Conservation (phyloP, 495 filamentous ascomycete species). For the Penicillium subrubescens region DNA sequence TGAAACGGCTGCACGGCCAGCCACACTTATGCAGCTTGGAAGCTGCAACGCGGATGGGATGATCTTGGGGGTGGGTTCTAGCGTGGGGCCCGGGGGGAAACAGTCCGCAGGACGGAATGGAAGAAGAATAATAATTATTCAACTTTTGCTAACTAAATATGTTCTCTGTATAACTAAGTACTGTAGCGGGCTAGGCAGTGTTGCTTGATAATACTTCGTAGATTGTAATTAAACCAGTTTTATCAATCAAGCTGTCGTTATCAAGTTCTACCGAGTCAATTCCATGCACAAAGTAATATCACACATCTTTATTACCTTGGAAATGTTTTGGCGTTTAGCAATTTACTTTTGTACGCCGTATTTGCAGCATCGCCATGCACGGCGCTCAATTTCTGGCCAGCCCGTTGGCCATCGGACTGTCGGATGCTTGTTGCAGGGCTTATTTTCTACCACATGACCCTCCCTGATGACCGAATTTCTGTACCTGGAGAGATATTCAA, state of each 20-base stretch:
- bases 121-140: too few relatives aligned
- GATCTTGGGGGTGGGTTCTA: slow-evolving; percentile 11
- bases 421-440: neutral
- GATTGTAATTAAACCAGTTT: neutral
- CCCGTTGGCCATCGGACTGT: neutral
- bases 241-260: neutral
- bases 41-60: slow-evolving; percentile 8
- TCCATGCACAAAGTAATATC: neutral
- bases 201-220: neutral
- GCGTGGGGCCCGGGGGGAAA: neutral
- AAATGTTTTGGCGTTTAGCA: neutral
- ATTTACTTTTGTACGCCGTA: neutral
- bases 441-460: neutral
- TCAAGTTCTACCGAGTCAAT: neutral
- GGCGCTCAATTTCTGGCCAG: neutral
- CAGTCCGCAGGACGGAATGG: neutral
- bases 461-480: neutral
- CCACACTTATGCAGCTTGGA: slow-evolving; percentile 9
- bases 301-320: neutral
- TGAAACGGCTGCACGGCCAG: slow-evolving; percentile 23
- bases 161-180: too few relatives aligned
- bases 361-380: neutral
- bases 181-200: neutral
- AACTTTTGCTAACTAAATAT: too few relatives aligned
- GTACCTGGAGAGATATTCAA: neutral